Evolutionary conservation across 495 filamentous ascomycete species (phyloP).

Genomic region (Paragyromitra xinjiangensis): DNA sequence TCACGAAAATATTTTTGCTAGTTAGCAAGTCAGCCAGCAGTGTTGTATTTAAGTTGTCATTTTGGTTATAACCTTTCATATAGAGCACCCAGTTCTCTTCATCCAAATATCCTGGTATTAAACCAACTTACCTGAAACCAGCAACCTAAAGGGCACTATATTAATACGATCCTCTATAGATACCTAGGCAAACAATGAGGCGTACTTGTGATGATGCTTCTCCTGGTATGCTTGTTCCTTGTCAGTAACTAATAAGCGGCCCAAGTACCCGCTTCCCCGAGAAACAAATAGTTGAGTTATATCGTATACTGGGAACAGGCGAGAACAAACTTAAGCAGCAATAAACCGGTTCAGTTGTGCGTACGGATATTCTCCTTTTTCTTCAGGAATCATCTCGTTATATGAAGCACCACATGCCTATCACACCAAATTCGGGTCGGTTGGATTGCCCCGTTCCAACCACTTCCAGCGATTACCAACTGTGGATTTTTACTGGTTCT

Average conservation of each 20-base stretch:
- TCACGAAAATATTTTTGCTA: background rate
- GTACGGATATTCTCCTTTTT: background rate
- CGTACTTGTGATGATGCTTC: background rate
- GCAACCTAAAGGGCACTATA: background rate
- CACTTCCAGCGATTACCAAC: background rate
- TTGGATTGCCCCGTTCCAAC: background rate
- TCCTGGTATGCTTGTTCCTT: background rate
- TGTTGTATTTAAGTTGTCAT: background rate
- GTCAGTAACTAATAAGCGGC: background rate
- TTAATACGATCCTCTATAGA: background rate
- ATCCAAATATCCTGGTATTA: background rate
- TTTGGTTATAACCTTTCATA: background rate
- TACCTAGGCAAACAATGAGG: background rate
- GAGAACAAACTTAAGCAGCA: background rate
- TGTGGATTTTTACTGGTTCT: background rate
- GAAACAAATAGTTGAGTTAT: background rate
- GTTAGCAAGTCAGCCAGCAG: slow-evolving; percentile 1
- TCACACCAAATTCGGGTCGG: background rate
- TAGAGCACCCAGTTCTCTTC: background rate
- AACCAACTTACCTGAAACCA: background rate
- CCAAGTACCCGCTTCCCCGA: background rate
- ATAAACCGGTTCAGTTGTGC: background rate
- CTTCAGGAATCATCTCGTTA: background rate
- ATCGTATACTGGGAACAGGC: background rate
- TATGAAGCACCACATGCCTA: background rate